Conservation (phyloP, 495 filamentous ascomycete genomes). For the Penicillium crystallinum region DNA sequence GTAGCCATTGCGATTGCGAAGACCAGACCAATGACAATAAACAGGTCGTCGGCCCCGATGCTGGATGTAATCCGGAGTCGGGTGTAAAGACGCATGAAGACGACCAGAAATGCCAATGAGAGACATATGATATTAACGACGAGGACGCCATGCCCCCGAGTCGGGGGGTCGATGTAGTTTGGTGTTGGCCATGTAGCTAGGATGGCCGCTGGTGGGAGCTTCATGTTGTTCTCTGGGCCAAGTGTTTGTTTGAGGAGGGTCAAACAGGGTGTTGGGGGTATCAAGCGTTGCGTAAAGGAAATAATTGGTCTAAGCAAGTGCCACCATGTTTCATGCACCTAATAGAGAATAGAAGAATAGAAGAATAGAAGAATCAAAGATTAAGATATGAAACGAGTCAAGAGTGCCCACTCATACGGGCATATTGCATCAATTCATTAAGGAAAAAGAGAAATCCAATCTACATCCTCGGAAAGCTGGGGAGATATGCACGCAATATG, state of each 20-base stretch:
- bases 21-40: conserved; percentile 38
- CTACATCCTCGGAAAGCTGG: neutral
- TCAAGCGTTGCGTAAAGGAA: neutral
- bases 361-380: neutral
- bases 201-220: conserved; percentile 41
- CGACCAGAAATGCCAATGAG: conserved; percentile 35
- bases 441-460: neutral
- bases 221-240: conserved; percentile 21
- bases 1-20: conserved; percentile 40
- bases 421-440: neutral
- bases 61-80: conserved; percentile 41
- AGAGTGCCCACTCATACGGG: neutral
- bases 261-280: neutral
- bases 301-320: neutral
- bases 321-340: neutral
- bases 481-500: neutral
- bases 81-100: conserved; percentile 45
- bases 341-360: neutral
- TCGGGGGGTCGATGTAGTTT: conserved; percentile 50
- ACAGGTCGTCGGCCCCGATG: conserved; percentile 45
- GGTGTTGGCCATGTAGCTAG: conserved; percentile 48
- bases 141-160: conserved; percentile 41
- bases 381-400: neutral
- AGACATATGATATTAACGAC: conserved; percentile 39
- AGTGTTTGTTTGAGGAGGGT: neutral